These are phyloP conservation scores for Yamadazyma mexicana DNA, from an alignment of 1,139 yeast genomes.

Conservation along the genomic window DNA sequence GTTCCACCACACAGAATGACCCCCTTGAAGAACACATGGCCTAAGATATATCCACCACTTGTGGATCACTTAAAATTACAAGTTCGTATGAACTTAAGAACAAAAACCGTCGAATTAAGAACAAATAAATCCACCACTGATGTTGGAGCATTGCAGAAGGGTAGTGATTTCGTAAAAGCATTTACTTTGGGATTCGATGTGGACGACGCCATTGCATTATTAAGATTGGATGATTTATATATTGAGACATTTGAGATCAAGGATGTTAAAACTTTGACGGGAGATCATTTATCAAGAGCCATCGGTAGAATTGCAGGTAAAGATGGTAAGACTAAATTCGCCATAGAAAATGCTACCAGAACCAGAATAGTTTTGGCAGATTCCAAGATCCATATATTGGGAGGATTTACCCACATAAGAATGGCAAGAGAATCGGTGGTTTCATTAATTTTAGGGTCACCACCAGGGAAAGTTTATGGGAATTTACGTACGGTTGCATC, in stretches of 20 bases:
- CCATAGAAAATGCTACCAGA: slow-evolving; percentile 96
- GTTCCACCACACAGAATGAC: slow-evolving; percentile 98
- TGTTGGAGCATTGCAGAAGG: slow-evolving; percentile 93
- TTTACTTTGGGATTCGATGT: slow-evolving; percentile 94
- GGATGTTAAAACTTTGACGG: slow-evolving; percentile 92
- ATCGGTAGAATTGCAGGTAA: slow-evolving; percentile 99
- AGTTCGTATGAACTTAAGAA: slow-evolving; percentile 89
- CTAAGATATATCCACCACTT: slow-evolving; percentile 90
- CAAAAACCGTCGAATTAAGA: slow-evolving; percentile 82
- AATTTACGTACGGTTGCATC: slow-evolving; percentile 96
- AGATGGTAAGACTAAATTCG: slow-evolving; percentile 97
- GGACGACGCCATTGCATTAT: slow-evolving; percentile 93
- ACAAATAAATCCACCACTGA: slow-evolving; percentile 82
- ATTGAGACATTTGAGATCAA: slow-evolving; percentile 96
- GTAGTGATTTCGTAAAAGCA: slow-evolving; percentile 94
- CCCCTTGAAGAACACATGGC: slow-evolving; percentile 87
- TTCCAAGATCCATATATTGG: slow-evolving; percentile 91
- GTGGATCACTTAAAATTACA: slow-evolving; percentile 93
- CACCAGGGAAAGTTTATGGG: slow-evolving; percentile 98
- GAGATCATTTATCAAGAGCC: slow-evolving; percentile 97
- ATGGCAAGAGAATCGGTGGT: slow-evolving; percentile 98
- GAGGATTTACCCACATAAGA: slow-evolving; percentile 94
- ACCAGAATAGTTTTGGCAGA: slow-evolving; percentile 97
- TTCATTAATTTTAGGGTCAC: slow-evolving; percentile 91
- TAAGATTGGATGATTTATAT: slow-evolving; percentile 91